These are phyloP conservation scores for Sophora flavescens DNA, from an alignment of 306 rosid species.

Conservation along the genomic window DNA sequence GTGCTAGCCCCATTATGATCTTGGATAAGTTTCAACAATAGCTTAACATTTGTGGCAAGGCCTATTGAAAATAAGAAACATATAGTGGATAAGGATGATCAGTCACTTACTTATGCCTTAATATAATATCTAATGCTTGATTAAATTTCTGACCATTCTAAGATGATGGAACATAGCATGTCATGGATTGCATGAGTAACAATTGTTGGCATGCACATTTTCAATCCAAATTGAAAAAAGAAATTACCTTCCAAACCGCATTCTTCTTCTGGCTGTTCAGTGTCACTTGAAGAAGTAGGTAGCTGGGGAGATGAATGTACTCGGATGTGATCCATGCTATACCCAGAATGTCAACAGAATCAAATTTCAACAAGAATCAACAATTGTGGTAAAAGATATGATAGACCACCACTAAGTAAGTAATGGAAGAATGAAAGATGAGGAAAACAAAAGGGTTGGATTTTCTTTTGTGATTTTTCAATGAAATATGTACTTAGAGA, in stretches of 20 bases:
- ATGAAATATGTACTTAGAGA: slow-evolving; percentile 25
- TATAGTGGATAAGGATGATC: background rate
- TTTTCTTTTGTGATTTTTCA: background rate
- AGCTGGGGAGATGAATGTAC: slow-evolving; percentile 69
- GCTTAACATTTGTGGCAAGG: slow-evolving; percentile 70
- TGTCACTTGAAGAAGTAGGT: slow-evolving; percentile 49
- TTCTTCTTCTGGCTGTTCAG: slow-evolving; percentile 51
- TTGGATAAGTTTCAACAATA: slow-evolving; percentile 75
- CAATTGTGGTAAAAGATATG: slow-evolving; percentile 26
- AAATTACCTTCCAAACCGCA: slow-evolving; percentile 69
- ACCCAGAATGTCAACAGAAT: slow-evolving; percentile 37
- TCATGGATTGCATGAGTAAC: background rate
- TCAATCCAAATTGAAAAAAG: background rate
- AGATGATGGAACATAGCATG: slow-evolving; percentile 28
- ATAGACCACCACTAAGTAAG: background rate
- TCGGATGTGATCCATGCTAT: slow-evolving; percentile 56
- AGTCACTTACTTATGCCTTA: slow-evolving; percentile 15
- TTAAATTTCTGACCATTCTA: background rate
- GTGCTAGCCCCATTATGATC: slow-evolving; percentile 70
- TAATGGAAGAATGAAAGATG: slow-evolving; percentile 37
- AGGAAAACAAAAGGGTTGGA: slow-evolving; percentile 19
- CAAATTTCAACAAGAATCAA: slow-evolving; percentile 34
- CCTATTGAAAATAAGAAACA: slow-evolving; percentile 50
- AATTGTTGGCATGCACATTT: slow-evolving; percentile 22
- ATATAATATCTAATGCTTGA: background rate